Base-by-base conservation (phyloP, 192 early-diverging fungal genomes). In the Gaertneriomyces sp. region DNA sequence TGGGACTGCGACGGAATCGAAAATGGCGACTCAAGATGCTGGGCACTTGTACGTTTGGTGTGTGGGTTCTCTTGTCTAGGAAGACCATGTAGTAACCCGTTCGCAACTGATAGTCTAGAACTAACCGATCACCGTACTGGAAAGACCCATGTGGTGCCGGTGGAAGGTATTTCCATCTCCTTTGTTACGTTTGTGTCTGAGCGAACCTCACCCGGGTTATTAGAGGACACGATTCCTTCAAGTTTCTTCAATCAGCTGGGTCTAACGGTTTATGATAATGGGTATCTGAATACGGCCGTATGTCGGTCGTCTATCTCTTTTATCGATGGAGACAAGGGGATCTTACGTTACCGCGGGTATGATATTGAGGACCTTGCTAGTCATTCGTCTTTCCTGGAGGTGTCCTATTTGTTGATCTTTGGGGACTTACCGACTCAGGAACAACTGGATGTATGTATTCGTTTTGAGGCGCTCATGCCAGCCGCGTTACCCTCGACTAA, bases 121-220 rank as follows among this genome's bases (percentile, higher is more conserved):
- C 79, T 88, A 1, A 53, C 81, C 11, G 87, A 88, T 75, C 84
- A 87, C 65, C 82, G 87, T 20, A 88, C 87, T 42, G 87, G 87
- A 45, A 79, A 83, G 58, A 64, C 70, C 14, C 79, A 87, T 66
- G 61, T 81, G 53, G 57, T 87, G 44, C 70, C 78, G 4, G 74
- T 87, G 40, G 58, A 63, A 16, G 25, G 25, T 33, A 33, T 2
- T 33, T 33, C 2, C 2, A 33, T 33, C 2, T 33, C 25, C 1
- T 33, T 33, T 33, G 25, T 33, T 33, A 33, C 25, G 2, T 33
- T 33, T 33, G 25, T 33, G 25, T 33, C 25, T 33, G 25, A 33
- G 25, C 25, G 25, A 33, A 33, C 25, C 25, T 33, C 25, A 33
- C 25, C 25, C 25, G 25, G 25, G 25, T 33, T 2, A 33, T 33